Conservation (phyloP, 129 eudicot species). For the Deinandra increscens region DNA sequence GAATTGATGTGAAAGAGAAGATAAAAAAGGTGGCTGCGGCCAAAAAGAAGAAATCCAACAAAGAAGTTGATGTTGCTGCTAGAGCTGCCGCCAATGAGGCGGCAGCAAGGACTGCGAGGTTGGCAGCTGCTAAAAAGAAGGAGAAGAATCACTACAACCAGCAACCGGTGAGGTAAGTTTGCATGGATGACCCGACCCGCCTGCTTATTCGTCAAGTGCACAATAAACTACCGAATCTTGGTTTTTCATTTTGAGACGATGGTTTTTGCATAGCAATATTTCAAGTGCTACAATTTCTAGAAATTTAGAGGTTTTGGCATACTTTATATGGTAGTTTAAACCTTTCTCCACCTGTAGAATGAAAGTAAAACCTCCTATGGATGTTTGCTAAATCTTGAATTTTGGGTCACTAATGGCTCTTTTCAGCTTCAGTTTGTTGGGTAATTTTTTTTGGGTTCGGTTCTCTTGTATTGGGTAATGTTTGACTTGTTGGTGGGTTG, state of each 20-base stretch:
- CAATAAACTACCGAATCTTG: conserved; percentile 37
- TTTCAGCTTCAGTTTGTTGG: neutral
- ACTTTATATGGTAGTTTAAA: neutral
- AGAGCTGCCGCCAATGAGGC: conserved; percentile 87
- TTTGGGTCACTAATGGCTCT: conserved; percentile 17
- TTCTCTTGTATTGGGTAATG: neutral
- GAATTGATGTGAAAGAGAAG: conserved; percentile 72
- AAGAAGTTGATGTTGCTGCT: conserved; percentile 80
- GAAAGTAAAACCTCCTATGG: neutral
- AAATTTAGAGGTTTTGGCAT: conserved; percentile 14
- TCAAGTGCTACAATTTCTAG: conserved; percentile 22
- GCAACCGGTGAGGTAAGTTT: conserved; percentile 74
- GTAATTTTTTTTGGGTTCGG: neutral
- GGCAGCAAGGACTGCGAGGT: conserved; percentile 82
- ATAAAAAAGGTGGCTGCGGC: conserved; percentile 64
- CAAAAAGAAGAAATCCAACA: conserved; percentile 84
- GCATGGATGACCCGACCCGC: conserved; percentile 4
- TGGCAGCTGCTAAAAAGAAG: conserved; percentile 90
- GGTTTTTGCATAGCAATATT: conserved; percentile 33
- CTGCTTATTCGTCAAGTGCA: conserved; percentile 34
- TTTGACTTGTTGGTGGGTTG: neutral
- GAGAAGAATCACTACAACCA: conserved; percentile 96
- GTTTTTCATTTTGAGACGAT: conserved; percentile 28
- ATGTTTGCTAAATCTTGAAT: conserved; percentile 22
- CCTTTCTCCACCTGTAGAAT: conserved; percentile 20